phyloP scores from a whole-genome alignment of 345 rosid genomes.

The Moringa oleifera region DNA sequence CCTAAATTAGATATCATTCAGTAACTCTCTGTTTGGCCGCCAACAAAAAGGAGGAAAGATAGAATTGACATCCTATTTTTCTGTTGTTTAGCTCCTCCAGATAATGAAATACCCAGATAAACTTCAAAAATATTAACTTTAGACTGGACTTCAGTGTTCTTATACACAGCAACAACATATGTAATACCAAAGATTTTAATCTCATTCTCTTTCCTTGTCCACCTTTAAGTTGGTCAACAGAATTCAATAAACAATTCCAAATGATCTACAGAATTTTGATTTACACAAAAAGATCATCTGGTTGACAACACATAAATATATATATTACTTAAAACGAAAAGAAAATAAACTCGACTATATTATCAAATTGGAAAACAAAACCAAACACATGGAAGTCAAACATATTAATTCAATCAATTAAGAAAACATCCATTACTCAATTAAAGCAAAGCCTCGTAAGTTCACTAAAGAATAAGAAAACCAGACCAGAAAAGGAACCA shows the following conservation, averaged over 20 bases:
- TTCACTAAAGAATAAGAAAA: not conserved
- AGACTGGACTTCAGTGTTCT: too few species aligned
- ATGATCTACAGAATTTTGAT: not conserved
- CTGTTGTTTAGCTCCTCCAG: not conserved
- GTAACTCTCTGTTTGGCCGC: not conserved
- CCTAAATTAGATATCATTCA: not conserved
- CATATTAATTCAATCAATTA: not conserved
- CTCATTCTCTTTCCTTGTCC: not conserved
- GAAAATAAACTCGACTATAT: too few species aligned
- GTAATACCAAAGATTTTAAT: too few species aligned
- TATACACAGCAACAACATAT: too few species aligned
- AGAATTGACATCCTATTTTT: too few species aligned
- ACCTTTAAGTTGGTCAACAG: not conserved
- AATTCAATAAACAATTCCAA: too few species aligned
- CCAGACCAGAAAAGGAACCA: not conserved
- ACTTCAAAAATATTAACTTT: too few species aligned
- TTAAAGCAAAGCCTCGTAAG: too few species aligned
- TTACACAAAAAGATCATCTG: not conserved
- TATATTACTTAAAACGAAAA: too few species aligned
- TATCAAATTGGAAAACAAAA: not conserved
- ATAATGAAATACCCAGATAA: not conserved
- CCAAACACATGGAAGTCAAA: not conserved
- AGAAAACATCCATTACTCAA: not conserved
- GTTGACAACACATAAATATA: not conserved
- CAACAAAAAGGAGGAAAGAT: not conserved